These are phyloP conservation scores for Cercospora berteroae DNA, from an alignment of 2,329 filamentous ascomycete species.

Conservation along the genomic window DNA sequence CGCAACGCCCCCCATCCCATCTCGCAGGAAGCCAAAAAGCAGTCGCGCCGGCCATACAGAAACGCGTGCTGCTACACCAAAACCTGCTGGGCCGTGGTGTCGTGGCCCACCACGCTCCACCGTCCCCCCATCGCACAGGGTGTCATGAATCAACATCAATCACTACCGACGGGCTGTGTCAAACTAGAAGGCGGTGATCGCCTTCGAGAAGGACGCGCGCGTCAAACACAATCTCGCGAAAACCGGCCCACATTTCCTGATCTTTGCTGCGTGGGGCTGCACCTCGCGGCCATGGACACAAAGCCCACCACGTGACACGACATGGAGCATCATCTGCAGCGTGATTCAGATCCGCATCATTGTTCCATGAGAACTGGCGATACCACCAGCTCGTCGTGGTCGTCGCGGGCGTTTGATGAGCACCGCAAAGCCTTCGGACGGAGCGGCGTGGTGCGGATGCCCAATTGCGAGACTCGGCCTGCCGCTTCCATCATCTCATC, in stretches of 20 bases:
- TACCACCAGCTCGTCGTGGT: background rate
- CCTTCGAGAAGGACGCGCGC: slow-evolving; percentile 12
- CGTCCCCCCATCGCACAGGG: slow-evolving; percentile 1
- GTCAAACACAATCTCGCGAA: slow-evolving; percentile 3
- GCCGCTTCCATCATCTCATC: background rate
- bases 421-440: background rate
- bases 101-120: background rate
- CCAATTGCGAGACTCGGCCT: slow-evolving; percentile 10
- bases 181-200: slow-evolving; percentile 12
- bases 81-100: background rate
- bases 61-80: background rate
- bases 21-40: background rate
- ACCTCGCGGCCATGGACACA: background rate
- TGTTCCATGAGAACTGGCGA: background rate
- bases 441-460: slow-evolving; percentile 4
- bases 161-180: slow-evolving; percentile 6
- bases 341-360: background rate
- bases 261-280: background rate
- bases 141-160: background rate
- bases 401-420: background rate
- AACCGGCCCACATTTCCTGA: background rate
- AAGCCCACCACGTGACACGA: slow-evolving; percentile 8
- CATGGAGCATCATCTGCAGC: background rate
- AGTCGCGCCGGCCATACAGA: slow-evolving; percentile 3
- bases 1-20: background rate